phyloP scores from a whole-genome alignment of 2,329 filamentous ascomycete species.

The Fusarium udum region DNA sequence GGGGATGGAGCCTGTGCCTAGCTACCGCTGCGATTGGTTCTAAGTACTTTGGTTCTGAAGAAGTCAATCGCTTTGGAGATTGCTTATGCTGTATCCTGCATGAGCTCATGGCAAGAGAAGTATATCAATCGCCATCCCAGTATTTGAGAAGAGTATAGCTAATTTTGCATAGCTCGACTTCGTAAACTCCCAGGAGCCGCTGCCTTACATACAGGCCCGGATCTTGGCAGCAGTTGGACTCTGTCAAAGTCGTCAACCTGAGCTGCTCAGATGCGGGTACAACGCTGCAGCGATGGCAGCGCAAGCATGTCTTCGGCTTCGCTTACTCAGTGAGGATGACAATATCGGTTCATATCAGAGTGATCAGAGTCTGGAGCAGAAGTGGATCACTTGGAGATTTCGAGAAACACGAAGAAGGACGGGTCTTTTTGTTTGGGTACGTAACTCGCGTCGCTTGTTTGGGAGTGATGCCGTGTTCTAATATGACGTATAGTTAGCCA shows the following conservation, averaged over 20 bases:
- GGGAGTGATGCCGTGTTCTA: not conserved
- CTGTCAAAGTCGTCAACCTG: not conserved
- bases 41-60: not conserved
- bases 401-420: not conserved
- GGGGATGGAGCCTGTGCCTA: not conserved
- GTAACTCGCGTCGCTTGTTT: not conserved
- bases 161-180: not conserved
- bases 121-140: rapidly evolving
- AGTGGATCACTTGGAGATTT: not conserved
- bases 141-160: not conserved
- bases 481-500: not conserved
- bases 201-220: not conserved
- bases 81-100: not conserved
- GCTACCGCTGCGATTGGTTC: not conserved
- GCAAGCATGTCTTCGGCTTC: not conserved
- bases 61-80: not conserved
- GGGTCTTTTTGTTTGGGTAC: not conserved
- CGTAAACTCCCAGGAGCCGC: not conserved
- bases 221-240: not conserved
- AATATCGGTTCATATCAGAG: not conserved
- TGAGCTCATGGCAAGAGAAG: not conserved
- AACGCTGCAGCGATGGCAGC: not conserved
- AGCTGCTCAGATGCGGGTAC: not conserved
- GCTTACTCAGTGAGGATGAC: not conserved
- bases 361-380: not conserved